Evolutionary conservation across 805 yeast species (phyloP).

Genomic region (Candida namnaoensis): DNA sequence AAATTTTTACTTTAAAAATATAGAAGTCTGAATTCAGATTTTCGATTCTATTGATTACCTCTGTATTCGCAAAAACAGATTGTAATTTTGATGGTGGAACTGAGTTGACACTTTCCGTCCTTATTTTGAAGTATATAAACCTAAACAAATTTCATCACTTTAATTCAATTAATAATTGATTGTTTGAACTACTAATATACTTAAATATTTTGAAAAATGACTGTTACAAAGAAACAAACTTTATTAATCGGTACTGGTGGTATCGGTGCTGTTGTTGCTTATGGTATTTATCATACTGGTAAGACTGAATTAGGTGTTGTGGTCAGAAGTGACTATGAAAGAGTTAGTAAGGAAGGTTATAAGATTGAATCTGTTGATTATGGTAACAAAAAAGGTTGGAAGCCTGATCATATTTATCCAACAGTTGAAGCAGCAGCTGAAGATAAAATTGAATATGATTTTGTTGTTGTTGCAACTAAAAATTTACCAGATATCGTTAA

Average conservation of each 20-base stretch:
- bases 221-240: conserved; percentile 22
- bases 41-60: too few species aligned
- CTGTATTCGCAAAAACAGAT: too few species aligned
- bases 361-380: conserved; percentile 53
- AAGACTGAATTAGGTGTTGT: conserved; percentile 49
- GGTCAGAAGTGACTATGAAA: conserved; percentile 56
- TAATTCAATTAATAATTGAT: too few species aligned
- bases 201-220: not conserved
- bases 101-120: too few species aligned
- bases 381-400: conserved; percentile 47
- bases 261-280: conserved; percentile 73
- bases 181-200: too few species aligned
- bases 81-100: too few species aligned
- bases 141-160: too few species aligned
- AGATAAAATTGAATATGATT: conserved; percentile 27
- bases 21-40: too few species aligned
- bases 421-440: conserved; percentile 37
- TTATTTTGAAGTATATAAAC: too few species aligned
- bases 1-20: too few species aligned
- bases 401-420: conserved; percentile 43
- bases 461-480: conserved; percentile 54
- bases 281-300: conserved; percentile 42
- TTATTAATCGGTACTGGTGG: conserved; percentile 80
- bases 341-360: conserved; percentile 44
- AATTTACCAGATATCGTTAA: conserved; percentile 58